Evolutionary conservation across 108 stramenopile genomes (phyloP).

Genomic region (Skeletonema grethae): DNA sequence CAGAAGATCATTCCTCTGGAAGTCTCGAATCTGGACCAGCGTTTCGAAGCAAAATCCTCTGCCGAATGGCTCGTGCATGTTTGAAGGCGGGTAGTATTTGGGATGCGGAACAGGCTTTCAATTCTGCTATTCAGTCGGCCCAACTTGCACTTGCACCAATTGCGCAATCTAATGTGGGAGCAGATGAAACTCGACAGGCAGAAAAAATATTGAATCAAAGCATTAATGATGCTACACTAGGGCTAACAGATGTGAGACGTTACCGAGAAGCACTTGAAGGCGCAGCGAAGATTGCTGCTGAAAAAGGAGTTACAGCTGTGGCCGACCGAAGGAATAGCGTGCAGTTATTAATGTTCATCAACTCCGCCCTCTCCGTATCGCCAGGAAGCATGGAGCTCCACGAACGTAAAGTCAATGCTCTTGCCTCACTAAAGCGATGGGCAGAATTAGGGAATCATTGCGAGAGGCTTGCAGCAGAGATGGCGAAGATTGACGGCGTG

Average conservation of each 20-base stretch:
- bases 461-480: constrained; percentile 70
- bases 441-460: constrained; percentile 71
- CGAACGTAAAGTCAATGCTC: constrained; percentile 56
- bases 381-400: constrained; percentile 58
- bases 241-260: constrained; percentile 55
- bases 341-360: constrained; percentile 61
- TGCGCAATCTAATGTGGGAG: neutral
- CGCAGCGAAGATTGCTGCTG: constrained; percentile 22
- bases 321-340: constrained; percentile 44
- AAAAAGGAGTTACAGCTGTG: constrained; percentile 22
- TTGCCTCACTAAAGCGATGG: constrained; percentile 74
- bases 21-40: constrained; percentile 51
- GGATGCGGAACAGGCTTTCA: constrained; percentile 59
- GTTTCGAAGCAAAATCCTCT: constrained; percentile 58
- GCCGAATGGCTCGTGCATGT: constrained; percentile 65
- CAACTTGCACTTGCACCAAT: constrained; percentile 12
- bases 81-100: constrained; percentile 66
- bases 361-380: constrained; percentile 59
- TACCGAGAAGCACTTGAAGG: constrained; percentile 48
- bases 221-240: constrained; percentile 63
- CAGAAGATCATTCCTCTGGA: constrained; percentile 34
- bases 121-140: constrained; percentile 29
- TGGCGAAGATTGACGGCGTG: constrained; percentile 63
- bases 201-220: constrained; percentile 60
- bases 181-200: constrained; percentile 27